Evolutionary conservation across 2,329 filamentous ascomycete species (phyloP).

Genomic region (Diaporthe ilicicola): DNA sequence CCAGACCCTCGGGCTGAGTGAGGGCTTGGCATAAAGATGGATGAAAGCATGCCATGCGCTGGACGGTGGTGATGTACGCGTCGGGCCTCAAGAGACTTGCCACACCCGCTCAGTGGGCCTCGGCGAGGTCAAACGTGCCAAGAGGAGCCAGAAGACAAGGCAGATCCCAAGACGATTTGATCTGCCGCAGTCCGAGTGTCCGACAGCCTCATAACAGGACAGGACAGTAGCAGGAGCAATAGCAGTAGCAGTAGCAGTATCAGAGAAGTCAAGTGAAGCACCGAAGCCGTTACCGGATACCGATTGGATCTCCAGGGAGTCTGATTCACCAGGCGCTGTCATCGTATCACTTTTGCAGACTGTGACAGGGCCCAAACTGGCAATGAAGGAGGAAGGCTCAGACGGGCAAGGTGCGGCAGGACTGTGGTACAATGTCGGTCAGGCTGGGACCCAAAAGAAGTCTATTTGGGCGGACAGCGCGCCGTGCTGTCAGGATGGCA

Average conservation of each 20-base stretch:
- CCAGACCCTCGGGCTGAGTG: not conserved
- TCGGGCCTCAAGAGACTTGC: constrained; percentile 11
- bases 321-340: constrained; percentile 29
- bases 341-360: constrained; percentile 29
- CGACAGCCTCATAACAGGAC: not conserved
- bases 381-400: constrained; percentile 21
- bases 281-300: constrained; percentile 20
- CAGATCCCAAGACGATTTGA: constrained; percentile 15
- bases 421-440: constrained; percentile 4
- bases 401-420: constrained; percentile 14
- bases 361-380: constrained; percentile 32
- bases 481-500: not conserved
- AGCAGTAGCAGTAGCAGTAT: not conserved
- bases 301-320: constrained; percentile 29
- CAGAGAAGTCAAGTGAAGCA: constrained; percentile 3
- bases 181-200: constrained; percentile 13
- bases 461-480: constrained; percentile 6
- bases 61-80: constrained; percentile 14
- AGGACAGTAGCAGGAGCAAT: not conserved
- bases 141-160: constrained; percentile 20
- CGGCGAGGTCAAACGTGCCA: constrained; percentile 31
- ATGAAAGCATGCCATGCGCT: constrained; percentile 17
- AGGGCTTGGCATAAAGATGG: not conserved
- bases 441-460: constrained; percentile 13
- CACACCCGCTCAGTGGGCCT: constrained; percentile 4